These are phyloP conservation scores for Penstemon eatonii DNA, from an alignment of 257 asterid species.

Conservation along the genomic window DNA sequence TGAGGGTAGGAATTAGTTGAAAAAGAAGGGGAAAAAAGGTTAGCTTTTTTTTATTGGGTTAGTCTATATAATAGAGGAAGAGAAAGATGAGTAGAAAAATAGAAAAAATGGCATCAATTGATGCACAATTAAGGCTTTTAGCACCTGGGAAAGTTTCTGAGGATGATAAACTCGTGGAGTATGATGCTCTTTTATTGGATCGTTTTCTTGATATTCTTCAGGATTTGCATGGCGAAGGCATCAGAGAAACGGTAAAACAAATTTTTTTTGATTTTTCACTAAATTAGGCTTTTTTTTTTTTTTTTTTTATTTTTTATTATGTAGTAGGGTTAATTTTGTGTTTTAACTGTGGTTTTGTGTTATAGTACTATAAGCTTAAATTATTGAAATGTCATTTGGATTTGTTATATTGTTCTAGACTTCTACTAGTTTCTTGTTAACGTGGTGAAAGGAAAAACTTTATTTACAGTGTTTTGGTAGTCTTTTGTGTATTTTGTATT, in stretches of 20 bases:
- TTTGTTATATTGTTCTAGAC: too few relatives aligned
- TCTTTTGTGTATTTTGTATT: too few relatives aligned
- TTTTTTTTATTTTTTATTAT: too few relatives aligned
- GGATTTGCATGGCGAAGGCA: slow-evolving; percentile 88
- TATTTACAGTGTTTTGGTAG: too few relatives aligned
- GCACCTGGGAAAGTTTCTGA: slow-evolving; percentile 94
- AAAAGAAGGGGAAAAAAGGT: too few relatives aligned
- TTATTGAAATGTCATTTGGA: too few relatives aligned
- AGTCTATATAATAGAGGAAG: slow-evolving; percentile 23
- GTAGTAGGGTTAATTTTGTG: not conserved
- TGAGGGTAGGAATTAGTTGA: too few relatives aligned
- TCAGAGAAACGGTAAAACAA: slow-evolving; percentile 72
- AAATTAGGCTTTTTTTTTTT: not conserved
- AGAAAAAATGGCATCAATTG: slow-evolving; percentile 90
- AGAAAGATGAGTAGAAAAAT: slow-evolving; percentile 51
- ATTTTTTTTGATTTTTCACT: slow-evolving; percentile 13
- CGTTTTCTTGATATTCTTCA: slow-evolving; percentile 93
- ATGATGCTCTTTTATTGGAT: slow-evolving; percentile 88
- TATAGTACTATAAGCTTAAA: too few relatives aligned
- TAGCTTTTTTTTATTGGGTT: not conserved
- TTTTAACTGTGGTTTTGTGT: not conserved
- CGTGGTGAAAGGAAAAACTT: too few relatives aligned
- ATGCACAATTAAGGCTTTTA: slow-evolving; percentile 85
- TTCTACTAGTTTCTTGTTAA: too few relatives aligned
- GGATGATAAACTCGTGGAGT: slow-evolving; percentile 94